Evolutionary conservation across 1,139 yeast genomes (phyloP).

Genomic region (Groenewaldozyma auringiensis): DNA sequence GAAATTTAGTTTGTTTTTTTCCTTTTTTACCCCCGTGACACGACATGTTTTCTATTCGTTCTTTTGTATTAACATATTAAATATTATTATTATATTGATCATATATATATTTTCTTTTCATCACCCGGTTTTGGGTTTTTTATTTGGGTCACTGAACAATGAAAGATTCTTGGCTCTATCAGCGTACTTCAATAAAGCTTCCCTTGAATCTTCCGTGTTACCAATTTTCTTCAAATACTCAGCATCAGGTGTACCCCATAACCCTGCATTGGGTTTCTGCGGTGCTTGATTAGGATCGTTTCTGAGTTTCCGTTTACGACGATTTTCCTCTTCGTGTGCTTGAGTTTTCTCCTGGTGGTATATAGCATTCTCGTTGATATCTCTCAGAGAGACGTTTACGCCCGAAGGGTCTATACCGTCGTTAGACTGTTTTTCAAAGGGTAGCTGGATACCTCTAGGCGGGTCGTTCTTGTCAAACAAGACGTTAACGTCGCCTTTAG

Average conservation of each 20-base stretch:
- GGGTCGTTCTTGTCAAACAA: conserved; percentile 33
- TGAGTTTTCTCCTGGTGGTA: conserved; percentile 9
- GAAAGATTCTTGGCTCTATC: conserved; percentile 22
- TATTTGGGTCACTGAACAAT: conserved; percentile 3
- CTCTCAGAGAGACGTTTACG: conserved; percentile 27
- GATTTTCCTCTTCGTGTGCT: conserved; percentile 11
- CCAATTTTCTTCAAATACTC: conserved; percentile 19
- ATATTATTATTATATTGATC: neutral
- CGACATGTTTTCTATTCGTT: conserved; percentile 1
- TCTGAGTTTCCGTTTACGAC: conserved; percentile 9
- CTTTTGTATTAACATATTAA: conserved; percentile 7
- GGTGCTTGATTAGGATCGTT: conserved; percentile 12
- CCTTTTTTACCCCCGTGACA: neutral
- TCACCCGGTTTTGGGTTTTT: neutral
- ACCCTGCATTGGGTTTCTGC: conserved; percentile 13
- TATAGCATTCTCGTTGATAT: conserved; percentile 21
- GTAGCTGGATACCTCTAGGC: conserved; percentile 30
- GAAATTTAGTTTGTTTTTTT: conserved; percentile 4
- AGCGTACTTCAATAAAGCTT: conserved; percentile 32
- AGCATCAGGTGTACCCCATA: conserved; percentile 24
- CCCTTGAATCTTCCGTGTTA: conserved; percentile 32
- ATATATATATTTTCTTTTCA: too few species aligned
- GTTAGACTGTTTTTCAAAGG: conserved; percentile 32
- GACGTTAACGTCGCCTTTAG: conserved; percentile 27
- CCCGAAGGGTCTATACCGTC: conserved; percentile 32